Percentiles rank a stretch among this genome's conserved stretches.
Evolutionary conservation across 208 protist species (phyloP).

Genomic region (Leptomonas pyrrhocoris): DNA sequence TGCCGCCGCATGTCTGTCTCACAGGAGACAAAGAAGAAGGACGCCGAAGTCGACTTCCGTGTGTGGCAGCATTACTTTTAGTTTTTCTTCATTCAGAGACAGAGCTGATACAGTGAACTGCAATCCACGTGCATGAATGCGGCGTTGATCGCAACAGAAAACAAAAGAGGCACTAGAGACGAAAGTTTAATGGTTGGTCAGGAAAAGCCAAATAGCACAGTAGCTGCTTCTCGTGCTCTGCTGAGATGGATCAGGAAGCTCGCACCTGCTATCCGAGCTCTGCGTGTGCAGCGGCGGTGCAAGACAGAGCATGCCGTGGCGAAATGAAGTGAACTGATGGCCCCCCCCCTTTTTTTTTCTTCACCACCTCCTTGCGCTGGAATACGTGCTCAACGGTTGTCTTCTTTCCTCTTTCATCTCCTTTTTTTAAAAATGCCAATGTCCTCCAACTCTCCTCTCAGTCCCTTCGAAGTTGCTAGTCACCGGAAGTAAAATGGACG

Average conservation of each 20-base stretch:
- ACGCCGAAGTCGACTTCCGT: constrained; percentile 11
- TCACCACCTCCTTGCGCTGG: constrained; percentile 11
- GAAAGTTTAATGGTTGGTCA: too few species aligned
- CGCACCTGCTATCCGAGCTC: too few species aligned
- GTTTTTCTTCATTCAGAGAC: not conserved
- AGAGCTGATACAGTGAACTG: not conserved
- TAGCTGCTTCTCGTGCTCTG: too few species aligned
- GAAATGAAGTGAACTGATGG: too few species aligned
- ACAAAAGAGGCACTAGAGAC: too few species aligned
- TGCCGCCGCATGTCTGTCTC: constrained; percentile 4
- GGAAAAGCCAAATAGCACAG: too few species aligned
- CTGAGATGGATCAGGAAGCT: too few species aligned
- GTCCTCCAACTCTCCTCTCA: not conserved
- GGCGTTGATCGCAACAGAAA: not conserved
- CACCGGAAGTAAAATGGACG: constrained; percentile 59
- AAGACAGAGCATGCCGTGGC: too few species aligned
- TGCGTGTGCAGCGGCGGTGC: too few species aligned
- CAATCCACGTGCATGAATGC: not conserved
- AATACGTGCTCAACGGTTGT: not conserved
- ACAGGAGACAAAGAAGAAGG: not conserved
- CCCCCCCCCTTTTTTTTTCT: not conserved
- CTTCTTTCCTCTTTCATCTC: not conserved
- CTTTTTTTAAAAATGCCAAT: not conserved
- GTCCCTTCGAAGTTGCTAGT: not conserved
- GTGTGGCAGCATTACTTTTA: constrained; percentile 33